These are phyloP conservation scores for Backusella mclennaniae DNA, from an alignment of 192 early-diverging fungal species.

Conservation along the genomic window DNA sequence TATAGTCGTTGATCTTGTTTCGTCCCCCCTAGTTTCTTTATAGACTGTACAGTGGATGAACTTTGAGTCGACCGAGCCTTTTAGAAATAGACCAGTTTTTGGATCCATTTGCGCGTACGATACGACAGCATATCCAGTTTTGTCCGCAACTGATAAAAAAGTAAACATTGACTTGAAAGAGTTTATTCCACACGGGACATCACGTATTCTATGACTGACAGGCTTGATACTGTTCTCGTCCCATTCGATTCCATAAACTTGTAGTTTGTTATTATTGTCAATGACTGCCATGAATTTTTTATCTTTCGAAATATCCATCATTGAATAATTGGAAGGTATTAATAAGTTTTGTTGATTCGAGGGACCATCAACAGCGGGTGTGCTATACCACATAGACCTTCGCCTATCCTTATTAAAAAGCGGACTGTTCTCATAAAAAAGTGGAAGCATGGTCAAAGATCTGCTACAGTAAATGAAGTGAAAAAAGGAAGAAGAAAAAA, in stretches of 20 bases:
- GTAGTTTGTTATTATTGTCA: background rate
- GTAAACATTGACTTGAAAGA: background rate
- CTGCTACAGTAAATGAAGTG: background rate
- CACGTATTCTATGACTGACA: background rate
- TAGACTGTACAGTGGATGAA: background rate
- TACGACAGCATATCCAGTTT: background rate
- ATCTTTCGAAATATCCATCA: slow-evolving; percentile 5
- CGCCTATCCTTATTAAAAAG: background rate
- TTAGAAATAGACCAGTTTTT: background rate
- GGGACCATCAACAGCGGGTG: background rate
- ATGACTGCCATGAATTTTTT: background rate
- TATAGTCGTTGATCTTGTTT: background rate
- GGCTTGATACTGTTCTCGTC: background rate
- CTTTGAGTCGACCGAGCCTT: background rate
- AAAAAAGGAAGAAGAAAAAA: background rate
- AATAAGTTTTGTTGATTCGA: background rate
- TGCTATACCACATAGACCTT: background rate
- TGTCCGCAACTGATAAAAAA: background rate
- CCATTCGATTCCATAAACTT: background rate
- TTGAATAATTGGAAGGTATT: background rate
- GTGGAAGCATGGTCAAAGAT: no score
- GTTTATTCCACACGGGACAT: background rate
- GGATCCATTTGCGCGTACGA: background rate
- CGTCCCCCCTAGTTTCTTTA: background rate
- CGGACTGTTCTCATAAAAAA: background rate